phyloP scores from a whole-genome alignment of 2,329 filamentous ascomycete genomes.

The Cercospora brassicicola region DNA sequence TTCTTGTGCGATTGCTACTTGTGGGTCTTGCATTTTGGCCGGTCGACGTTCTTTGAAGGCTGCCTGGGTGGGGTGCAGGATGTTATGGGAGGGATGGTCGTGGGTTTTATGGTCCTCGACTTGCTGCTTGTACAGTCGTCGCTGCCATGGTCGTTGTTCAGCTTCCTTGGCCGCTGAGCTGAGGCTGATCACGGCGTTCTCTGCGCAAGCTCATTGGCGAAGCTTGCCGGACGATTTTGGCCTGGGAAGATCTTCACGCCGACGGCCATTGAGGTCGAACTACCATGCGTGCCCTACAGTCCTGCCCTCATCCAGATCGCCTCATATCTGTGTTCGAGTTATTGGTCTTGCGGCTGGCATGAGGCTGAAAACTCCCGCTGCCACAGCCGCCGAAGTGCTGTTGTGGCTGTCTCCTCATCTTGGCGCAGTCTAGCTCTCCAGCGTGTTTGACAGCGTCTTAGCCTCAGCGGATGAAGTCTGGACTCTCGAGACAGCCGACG shows the following conservation, averaged over 20 bases:
- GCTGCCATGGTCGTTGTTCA: neutral
- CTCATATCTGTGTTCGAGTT: neutral
- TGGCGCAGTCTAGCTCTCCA: neutral
- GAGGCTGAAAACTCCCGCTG: neutral
- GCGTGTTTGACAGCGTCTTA: neutral
- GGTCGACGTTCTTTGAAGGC: neutral
- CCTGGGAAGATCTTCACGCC: neutral
- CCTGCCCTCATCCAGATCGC: neutral
- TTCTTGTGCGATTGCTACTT: neutral
- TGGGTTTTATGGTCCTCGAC: neutral
- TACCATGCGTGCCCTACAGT: neutral
- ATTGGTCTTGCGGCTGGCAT: neutral
- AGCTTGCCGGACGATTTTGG: neutral
- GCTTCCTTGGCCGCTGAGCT: neutral
- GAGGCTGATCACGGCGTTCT: neutral
- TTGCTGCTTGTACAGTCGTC: neutral
- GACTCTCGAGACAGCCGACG: neutral
- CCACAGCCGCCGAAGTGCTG: neutral
- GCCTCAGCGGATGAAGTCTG: neutral
- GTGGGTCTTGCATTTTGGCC: neutral
- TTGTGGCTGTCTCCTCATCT: neutral
- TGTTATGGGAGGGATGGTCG: neutral
- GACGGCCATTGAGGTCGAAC: neutral
- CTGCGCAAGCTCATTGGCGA: neutral
- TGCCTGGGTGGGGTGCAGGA: neutral